A percentile compares a stretch with the other conserved stretches of the same genome.
Conservation (phyloP, 331 rosid species). For the Quercus phellos region DNA sequence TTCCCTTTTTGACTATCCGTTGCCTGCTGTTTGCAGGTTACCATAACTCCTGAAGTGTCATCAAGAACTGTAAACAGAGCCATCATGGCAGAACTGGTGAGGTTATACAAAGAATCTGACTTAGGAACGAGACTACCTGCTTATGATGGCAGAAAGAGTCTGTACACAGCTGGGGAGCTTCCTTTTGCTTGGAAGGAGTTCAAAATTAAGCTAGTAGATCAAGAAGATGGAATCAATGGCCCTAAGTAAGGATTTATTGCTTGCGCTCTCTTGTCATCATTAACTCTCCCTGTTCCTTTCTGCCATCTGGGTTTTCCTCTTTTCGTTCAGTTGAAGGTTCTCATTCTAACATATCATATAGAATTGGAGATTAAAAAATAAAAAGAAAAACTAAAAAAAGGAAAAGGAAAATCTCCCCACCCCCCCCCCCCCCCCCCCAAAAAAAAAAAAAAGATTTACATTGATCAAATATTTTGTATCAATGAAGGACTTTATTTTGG, state of each 20-base stretch:
- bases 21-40: constrained; percentile 54
- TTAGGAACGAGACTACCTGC: constrained; percentile 95
- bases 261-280: constrained; percentile 1
- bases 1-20: constrained; percentile 30
- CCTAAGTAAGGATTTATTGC: constrained; percentile 63
- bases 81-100: constrained; percentile 87
- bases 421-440: too few relatives aligned
- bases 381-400: neutral
- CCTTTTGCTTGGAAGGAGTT: constrained; percentile 93
- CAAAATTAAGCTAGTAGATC: constrained; percentile 67
- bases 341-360: neutral
- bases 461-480: neutral
- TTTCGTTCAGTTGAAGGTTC: neutral
- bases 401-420: neutral
- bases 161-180: constrained; percentile 95
- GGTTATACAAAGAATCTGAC: constrained; percentile 73
- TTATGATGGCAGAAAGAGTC: constrained; percentile 91
- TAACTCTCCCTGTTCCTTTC: neutral
- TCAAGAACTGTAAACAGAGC: constrained; percentile 84
- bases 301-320: neutral
- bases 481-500: neutral
- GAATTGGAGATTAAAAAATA: neutral
- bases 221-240: constrained; percentile 60
- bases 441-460: neutral
- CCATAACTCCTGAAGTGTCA: constrained; percentile 82